A percentile compares a stretch with the other conserved stretches of the same genome.
Evolutionary conservation across 164 flowering plant genomes (phyloP).

Genomic region (Amborella trichopoda): DNA sequence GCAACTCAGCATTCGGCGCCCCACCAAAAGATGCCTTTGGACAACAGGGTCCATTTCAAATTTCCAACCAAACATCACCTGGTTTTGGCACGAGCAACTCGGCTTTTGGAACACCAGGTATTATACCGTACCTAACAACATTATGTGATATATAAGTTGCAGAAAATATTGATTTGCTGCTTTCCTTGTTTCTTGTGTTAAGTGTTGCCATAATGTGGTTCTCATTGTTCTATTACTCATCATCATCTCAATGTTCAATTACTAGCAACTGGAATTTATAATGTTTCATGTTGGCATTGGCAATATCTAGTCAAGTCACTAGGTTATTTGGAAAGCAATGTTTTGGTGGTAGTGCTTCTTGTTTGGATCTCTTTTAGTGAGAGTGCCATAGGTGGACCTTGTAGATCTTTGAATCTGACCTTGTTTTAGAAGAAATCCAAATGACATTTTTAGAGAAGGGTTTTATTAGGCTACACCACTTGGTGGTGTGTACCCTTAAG

Average conservation of each 20-base stretch:
- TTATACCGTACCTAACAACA: not conserved
- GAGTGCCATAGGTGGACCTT: not conserved
- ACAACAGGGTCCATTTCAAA: slow-evolving; percentile 21
- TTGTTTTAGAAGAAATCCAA: no score
- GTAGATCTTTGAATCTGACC: no score
- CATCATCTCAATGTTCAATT: not conserved
- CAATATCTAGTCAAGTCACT: not conserved
- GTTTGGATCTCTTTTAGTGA: not conserved
- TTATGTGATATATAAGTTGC: not conserved
- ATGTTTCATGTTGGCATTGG: not conserved
- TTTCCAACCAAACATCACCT: slow-evolving; percentile 16
- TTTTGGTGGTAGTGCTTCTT: not conserved
- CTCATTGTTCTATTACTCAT: not conserved
- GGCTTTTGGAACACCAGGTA: slow-evolving; percentile 26
- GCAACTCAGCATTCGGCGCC: no score
- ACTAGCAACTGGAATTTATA: not conserved
- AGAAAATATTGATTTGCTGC: not conserved
- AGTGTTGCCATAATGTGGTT: not conserved
- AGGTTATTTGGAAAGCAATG: not conserved
- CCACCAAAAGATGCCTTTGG: slow-evolving; percentile 28
- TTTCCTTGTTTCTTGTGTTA: not conserved
- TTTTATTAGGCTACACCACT: no score
- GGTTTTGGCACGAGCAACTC: slow-evolving; percentile 16
- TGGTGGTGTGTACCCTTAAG: no score
- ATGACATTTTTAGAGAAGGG: no score